Percentiles rank a stretch among this genome's conserved stretches.
Conservation (phyloP, 176 grass and related monocot species). For the Pontederia paniculata region DNA sequence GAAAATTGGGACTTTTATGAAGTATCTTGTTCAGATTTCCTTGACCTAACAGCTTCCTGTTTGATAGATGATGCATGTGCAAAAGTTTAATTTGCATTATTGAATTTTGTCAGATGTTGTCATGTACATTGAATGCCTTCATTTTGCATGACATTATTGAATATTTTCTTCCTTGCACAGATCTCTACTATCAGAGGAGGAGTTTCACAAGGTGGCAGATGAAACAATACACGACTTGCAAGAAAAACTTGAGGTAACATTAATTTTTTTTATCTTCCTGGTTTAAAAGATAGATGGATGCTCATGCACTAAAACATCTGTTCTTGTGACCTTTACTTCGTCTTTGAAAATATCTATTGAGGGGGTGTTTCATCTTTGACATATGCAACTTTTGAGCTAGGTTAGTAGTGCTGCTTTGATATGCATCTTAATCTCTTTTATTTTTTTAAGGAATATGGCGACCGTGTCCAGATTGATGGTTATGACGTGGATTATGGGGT, state of each 20-base stretch:
- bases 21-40: no score
- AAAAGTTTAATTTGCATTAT: background rate
- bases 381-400: background rate
- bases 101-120: background rate
- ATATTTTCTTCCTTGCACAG: conserved; percentile 13
- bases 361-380: conserved; percentile 3
- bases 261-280: background rate
- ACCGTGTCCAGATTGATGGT: conserved; percentile 61
- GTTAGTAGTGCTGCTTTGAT: background rate
- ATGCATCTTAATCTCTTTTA: background rate
- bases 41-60: no score
- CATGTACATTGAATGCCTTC: background rate
- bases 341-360: background rate
- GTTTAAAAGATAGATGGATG: no score
- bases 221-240: conserved; percentile 60
- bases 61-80: no score
- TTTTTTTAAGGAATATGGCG: conserved; percentile 60
- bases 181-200: conserved; percentile 56
- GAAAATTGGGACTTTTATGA: no score
- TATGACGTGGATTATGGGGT: conserved; percentile 87
- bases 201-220: conserved; percentile 73
- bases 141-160: background rate
- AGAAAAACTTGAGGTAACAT: conserved; percentile 67
- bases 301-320: background rate
- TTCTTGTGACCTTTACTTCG: background rate